A percentile compares a stretch with the other conserved stretches of the same genome.
Conservation (phyloP, 495 filamentous ascomycete species). For the Lasiosphaeria hispida region DNA sequence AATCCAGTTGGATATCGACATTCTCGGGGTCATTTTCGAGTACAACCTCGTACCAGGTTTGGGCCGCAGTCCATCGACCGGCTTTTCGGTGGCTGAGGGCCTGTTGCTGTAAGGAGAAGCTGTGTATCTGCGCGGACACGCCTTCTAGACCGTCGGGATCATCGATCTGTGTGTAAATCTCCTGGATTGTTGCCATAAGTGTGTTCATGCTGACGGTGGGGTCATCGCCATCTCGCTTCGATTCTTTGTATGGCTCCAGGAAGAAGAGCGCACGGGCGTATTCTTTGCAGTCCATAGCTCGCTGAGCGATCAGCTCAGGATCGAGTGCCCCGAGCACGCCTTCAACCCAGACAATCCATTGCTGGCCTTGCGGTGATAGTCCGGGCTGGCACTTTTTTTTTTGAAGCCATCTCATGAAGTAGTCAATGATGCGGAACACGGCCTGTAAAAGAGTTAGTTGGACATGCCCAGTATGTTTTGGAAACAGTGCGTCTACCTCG, state of each 20-base stretch:
- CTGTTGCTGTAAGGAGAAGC: slow-evolving; percentile 85
- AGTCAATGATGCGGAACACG: slow-evolving; percentile 87
- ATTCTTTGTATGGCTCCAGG: slow-evolving; percentile 83
- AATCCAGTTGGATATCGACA: slow-evolving; percentile 71
- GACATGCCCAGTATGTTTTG: background rate
- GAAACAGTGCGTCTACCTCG: slow-evolving; percentile 55
- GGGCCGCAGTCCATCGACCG: slow-evolving; percentile 95
- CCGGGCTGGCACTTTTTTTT: slow-evolving; percentile 47
- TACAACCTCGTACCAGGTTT: slow-evolving; percentile 94
- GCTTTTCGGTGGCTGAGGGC: slow-evolving; percentile 87
- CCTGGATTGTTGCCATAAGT: slow-evolving; percentile 74
- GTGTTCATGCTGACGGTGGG: slow-evolving; percentile 49
- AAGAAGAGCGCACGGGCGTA: slow-evolving; percentile 89
- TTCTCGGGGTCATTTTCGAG: slow-evolving; percentile 76
- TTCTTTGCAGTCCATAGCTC: slow-evolving; percentile 88
- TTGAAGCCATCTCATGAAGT: slow-evolving; percentile 85
- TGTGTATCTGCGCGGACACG: slow-evolving; percentile 78
- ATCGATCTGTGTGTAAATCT: slow-evolving; percentile 95
- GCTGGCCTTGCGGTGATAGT: slow-evolving; percentile 30
- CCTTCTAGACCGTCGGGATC: slow-evolving; percentile 97
- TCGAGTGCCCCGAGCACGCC: slow-evolving; percentile 64
- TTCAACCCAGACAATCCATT: slow-evolving; percentile 36
- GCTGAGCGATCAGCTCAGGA: slow-evolving; percentile 75
- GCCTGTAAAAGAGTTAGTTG: slow-evolving; percentile 51
- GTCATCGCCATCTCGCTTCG: slow-evolving; percentile 39